Conservation (phyloP, 2,329 filamentous ascomycete species). For the Zymoseptoria brevis region DNA sequence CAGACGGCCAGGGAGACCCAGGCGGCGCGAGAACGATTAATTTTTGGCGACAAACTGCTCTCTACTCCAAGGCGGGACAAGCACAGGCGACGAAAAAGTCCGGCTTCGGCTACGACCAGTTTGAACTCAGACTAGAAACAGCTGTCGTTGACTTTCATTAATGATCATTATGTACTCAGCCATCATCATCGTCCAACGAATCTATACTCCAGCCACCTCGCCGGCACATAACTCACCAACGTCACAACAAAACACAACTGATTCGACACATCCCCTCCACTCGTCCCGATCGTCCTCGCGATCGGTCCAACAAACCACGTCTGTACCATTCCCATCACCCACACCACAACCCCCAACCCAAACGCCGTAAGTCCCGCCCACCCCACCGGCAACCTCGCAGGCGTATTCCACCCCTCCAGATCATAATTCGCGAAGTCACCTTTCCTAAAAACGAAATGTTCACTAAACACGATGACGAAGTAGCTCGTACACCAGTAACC, state of each 20-base stretch:
- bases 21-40: too few relatives aligned
- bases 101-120: too few relatives aligned
- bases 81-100: too few relatives aligned
- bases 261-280: conserved; percentile 50
- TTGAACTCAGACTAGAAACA: too few relatives aligned
- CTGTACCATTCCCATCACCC: conserved; percentile 48
- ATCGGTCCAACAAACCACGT: conserved; percentile 45
- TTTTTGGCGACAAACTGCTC: too few relatives aligned
- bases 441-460: conserved; percentile 39
- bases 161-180: background rate
- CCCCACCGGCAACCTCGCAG: conserved; percentile 35
- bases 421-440: conserved; percentile 37
- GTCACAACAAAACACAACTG: conserved; percentile 47
- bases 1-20: too few relatives aligned
- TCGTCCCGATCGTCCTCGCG: conserved; percentile 47
- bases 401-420: conserved; percentile 40
- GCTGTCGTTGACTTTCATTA: too few relatives aligned
- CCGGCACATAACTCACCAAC: conserved; percentile 40
- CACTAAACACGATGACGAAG: conserved; percentile 39
- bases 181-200: conserved; percentile 32
- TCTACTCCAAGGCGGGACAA: too few relatives aligned
- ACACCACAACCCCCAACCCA: conserved; percentile 34
- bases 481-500: conserved; percentile 43
- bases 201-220: conserved; percentile 44
- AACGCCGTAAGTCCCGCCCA: conserved; percentile 35